These are phyloP conservation scores for Aspergillus ustus DNA, from an alignment of 2,329 filamentous ascomycete genomes.

Conservation along the genomic window DNA sequence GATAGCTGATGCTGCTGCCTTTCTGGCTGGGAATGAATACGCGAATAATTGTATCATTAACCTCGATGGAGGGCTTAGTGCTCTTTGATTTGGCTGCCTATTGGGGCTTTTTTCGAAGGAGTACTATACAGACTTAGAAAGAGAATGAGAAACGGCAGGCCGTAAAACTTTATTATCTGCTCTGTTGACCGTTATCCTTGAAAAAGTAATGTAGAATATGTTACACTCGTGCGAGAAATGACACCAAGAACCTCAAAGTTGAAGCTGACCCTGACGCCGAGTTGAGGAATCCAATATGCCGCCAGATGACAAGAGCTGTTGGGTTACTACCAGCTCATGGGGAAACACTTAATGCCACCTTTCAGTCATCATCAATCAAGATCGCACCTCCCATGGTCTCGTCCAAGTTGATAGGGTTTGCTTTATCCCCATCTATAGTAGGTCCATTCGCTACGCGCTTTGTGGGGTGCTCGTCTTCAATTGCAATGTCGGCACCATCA, in stretches of 20 bases:
- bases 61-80: slow-evolving; percentile 82
- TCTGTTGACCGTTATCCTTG: slow-evolving; percentile 13
- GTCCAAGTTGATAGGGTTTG: slow-evolving; percentile 52
- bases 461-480: slow-evolving; percentile 46
- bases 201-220: slow-evolving; percentile 20
- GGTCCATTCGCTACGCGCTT: slow-evolving; percentile 43
- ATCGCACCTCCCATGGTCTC: slow-evolving; percentile 64
- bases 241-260: slow-evolving; percentile 6
- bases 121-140: not conserved
- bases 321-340: not conserved
- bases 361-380: slow-evolving; percentile 58
- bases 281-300: not conserved
- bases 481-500: slow-evolving; percentile 43
- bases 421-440: slow-evolving; percentile 47
- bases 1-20: slow-evolving; percentile 80
- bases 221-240: slow-evolving; percentile 22
- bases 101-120: not conserved
- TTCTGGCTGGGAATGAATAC: slow-evolving; percentile 77
- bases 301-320: not conserved
- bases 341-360: not conserved
- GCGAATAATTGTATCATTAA: slow-evolving; percentile 87
- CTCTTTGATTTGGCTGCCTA: slow-evolving; percentile 49
- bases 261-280: not conserved
- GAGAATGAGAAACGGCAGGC: not conserved
- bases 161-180: slow-evolving; percentile 15